Percentiles rank a stretch among this genome's conserved stretches.
Conservation (phyloP, 192 early-diverging fungal genomes). For the Spizellomyces sp. region DNA sequence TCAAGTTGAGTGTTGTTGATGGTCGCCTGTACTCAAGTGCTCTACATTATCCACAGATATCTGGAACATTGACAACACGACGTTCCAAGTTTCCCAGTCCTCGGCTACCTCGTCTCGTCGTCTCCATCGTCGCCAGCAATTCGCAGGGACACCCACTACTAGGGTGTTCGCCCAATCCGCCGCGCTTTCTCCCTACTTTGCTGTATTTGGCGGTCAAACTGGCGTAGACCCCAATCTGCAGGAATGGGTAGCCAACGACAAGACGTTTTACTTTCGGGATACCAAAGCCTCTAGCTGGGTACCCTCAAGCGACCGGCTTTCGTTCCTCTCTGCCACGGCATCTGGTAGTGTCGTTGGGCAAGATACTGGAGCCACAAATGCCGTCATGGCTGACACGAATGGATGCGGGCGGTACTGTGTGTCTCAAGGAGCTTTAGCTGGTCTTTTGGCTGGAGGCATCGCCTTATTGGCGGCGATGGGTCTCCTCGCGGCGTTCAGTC, state of each 20-base stretch:
- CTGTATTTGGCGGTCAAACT: constrained; percentile 12
- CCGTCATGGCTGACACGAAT: neutral
- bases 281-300: constrained; percentile 1
- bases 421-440: constrained; percentile 9
- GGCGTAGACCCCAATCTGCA: constrained; percentile 1
- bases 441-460: constrained; percentile 3
- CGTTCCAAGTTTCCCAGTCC: neutral
- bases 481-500: constrained; percentile 10
- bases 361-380: neutral
- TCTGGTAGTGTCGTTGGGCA: neutral
- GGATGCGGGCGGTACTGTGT: neutral
- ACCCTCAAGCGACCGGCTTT: neutral
- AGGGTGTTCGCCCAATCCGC: constrained; percentile 19
- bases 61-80: constrained; percentile 11
- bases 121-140: constrained; percentile 1
- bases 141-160: constrained; percentile 6
- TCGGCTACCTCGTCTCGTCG: neutral
- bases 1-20: too few species aligned
- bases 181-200: constrained; percentile 4
- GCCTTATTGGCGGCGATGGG: neutral
- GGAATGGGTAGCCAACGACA: constrained; percentile 9
- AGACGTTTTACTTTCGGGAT: neutral
- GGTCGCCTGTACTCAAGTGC: too few species aligned
- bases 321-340: neutral
- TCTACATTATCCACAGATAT: constrained; percentile 4